Base-by-base conservation (phyloP, 225 moss, liverwort and hornwort genomes). In the Antitrichia curtipendula region DNA sequence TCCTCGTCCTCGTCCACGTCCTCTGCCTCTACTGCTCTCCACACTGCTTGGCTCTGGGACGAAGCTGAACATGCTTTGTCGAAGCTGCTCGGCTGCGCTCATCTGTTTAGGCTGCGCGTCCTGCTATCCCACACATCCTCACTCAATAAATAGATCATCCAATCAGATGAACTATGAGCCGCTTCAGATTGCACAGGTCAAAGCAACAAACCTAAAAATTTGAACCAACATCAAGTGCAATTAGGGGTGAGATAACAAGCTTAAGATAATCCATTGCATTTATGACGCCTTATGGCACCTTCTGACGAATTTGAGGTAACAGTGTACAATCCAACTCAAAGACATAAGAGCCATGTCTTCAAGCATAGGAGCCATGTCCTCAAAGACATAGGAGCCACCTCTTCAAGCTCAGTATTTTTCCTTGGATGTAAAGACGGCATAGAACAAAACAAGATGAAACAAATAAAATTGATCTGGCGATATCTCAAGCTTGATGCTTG, bases 41-140 rank as follows among this genome's bases (percentile, higher is more conserved):
- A 90, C 90, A 43, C 53, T 88, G 84, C 86, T 93, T 66, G 80
- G 93, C 80, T 96, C 96, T 24, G 90, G 90, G 13, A 89, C 91
- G 90, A 91, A 98, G 82, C 88, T 96, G 88, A 98, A 98, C 96
- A 98, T 98, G 87, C 95, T 97, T 80, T 92, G 87, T 45, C 96
- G 90, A 53, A 98, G 93, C 49, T 95, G 96, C 84, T 97, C 97
- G 24, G 97, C 98, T 84, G 93, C 95, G 74, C 92, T 92, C 65
- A 92, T 90, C 61, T 92, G 93, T 86, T 93, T 93, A 68, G 93
- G 88, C 83, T 87, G 89, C 74, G 59, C 89, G 82, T 88, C 90
- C 94, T 93, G 89, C 85, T 49, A 89, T 60, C 78, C 73, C 77
- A 82, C 62, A 85, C 40, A 74, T 7, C 45, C 40, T 36, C 62